phyloP scores from a whole-genome alignment of 1,284 basidiomycete genomes.

The Sanguinoderma infundibulare region DNA sequence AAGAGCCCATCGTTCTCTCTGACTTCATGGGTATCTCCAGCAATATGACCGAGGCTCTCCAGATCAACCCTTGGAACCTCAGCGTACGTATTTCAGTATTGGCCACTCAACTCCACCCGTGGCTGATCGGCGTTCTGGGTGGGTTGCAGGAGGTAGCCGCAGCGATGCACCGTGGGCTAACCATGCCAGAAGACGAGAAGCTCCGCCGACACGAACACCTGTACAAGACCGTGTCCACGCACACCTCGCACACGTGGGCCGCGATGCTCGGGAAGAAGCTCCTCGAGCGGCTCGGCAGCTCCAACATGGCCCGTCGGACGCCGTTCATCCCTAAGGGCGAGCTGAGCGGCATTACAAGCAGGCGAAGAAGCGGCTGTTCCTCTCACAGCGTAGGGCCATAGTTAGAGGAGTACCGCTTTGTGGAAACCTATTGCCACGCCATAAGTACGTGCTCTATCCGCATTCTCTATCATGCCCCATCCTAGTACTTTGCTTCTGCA shows the following conservation, averaged over 20 bases:
- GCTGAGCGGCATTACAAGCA: conserved; percentile 70
- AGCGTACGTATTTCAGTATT: conserved; percentile 54
- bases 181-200: conserved; percentile 85
- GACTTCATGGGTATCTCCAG: conserved; percentile 98
- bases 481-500: too few relatives aligned
- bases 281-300: conserved; percentile 79
- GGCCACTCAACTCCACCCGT: neutral
- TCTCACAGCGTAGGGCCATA: too few relatives aligned
- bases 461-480: too few relatives aligned
- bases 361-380: conserved; percentile 86
- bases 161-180: conserved; percentile 91
- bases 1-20: conserved; percentile 89
- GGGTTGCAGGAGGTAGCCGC: conserved; percentile 80
- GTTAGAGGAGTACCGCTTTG: too few relatives aligned
- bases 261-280: conserved; percentile 89
- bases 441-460: too few relatives aligned
- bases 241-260: conserved; percentile 97
- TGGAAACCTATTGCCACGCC: too few relatives aligned
- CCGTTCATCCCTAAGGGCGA: conserved; percentile 78
- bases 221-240: conserved; percentile 88
- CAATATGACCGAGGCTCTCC: conserved; percentile 82
- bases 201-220: conserved; percentile 75
- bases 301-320: conserved; percentile 86
- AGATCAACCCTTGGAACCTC: conserved; percentile 90
- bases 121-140: conserved; percentile 12